Base-by-base conservation (phyloP, 2,329 filamentous ascomycete species). In the Sporothrix phasma region DNA sequence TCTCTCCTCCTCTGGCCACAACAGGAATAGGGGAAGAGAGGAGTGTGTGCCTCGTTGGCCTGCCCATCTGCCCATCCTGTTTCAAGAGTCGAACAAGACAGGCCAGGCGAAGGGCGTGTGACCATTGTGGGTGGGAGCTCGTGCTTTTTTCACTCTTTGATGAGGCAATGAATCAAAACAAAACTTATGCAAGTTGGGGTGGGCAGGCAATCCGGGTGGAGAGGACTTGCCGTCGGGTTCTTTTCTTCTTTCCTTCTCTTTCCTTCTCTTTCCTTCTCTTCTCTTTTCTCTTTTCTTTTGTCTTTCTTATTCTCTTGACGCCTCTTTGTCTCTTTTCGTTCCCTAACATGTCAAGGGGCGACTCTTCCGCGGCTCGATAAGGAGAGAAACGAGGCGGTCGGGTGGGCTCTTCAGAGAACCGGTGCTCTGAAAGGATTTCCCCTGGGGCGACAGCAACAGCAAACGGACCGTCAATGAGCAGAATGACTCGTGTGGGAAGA, bases 81-180 rank as follows among this genome's bases (percentile, higher is more conserved):
- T n/a, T n/a, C 24, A 54, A 39, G 22, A 31, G 39, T 19, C 34
- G 5, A 22, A 43, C 37, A 58, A 29, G 37, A 41, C 39, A 43
- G 24, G 54, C 39, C 51, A 39, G 24, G 7, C 56, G 56, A 59
- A 61, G 58, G 47, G 58, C 58, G 43, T 47, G 61, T 43, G 37
- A 41, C 47, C n/a, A 37, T 26, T 13, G 5, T 13, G 15, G 45
- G 29, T 51, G 59, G 45, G 46, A 29, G 13, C 29, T 56, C 31
- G 31, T 26, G 45, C 56, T 59, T 59, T 45, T 19, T 59, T 45
- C 17, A 31, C 24, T 59, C 34, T 43, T 46, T 59, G n/a, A n/a
- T 31, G 56, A 29, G 56, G 56, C 54, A 58, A 49, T 60, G 51
- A 51, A 56, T 62, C 59, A 65, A 54, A 68, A 68, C 70, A 72